Evolutionary conservation across 2,329 filamentous ascomycete genomes (phyloP), one percentile per base, ranked within the genome.

Genomic region (Coniochaeta hoffmannii): DNA sequence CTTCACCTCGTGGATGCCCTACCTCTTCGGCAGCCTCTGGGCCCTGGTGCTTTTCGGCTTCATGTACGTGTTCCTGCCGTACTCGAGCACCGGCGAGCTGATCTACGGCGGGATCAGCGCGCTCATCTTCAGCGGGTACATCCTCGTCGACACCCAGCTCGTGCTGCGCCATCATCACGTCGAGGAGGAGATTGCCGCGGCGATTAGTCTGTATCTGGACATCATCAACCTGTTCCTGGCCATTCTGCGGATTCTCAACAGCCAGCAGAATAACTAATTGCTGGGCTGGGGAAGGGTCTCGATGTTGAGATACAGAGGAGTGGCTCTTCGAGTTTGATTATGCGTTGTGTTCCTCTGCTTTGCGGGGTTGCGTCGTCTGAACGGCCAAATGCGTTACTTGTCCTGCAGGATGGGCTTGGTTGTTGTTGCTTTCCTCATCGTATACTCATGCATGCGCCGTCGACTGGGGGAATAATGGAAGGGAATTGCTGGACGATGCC

Each of bases 171-270:
- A 96, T 72, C 94, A 97, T 74, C 93, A 97, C 67, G 90, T 97
- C 53, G 94, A 99, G 75, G 93, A 97, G 80, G 92, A 97, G 78
- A 97, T 97, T 69, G 91, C 92, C 7, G 93, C 93, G 52, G 87
- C 90, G 10, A 96, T 99, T 71, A 94, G 89, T 68, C 80, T 99
- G 51, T 99, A 99, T 71, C 81, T 99, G 52, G 93, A 97, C 71
- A 86, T 97, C 61, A 90, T 97, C 77, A 99, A 99, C 80, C 73
- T 99, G 62, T 99, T 99, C 83, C 79, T 99, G 62, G 88, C 90
- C 54, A 99, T 99, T 67, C 78, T 99, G 67, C 83, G 94, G 67
- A 97, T 99, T 64, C 78, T 99, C 67, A 99, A 99, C 79, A 95
- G 88, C 76, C 90, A 96, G 79, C 87, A 85, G 69, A 93, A 96